phyloP scores from a whole-genome alignment of 176 grass and related monocot species.

The Aegilops speltoides region DNA sequence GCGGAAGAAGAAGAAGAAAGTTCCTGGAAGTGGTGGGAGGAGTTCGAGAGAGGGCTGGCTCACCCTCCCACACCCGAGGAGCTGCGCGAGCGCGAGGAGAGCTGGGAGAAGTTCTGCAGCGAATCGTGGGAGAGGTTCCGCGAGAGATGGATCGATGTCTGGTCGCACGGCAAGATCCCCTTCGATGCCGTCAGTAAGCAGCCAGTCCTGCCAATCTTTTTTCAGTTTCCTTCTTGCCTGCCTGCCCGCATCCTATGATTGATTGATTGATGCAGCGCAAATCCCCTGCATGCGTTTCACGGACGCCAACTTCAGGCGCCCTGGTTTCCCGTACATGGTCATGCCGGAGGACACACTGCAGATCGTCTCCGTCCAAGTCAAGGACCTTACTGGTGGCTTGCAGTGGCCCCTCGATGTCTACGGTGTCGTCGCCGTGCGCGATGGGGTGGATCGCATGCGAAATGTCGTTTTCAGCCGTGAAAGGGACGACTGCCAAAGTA shows the following conservation, averaged over 20 bases:
- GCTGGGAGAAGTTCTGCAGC: not conserved
- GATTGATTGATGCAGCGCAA: not conserved
- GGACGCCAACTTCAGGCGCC: not conserved
- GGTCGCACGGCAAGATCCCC: not conserved
- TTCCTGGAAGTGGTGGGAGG: too few relatives aligned
- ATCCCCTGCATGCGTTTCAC: slow-evolving; percentile 6
- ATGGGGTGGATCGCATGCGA: not conserved
- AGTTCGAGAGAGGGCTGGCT: not conserved
- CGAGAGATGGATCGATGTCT: not conserved
- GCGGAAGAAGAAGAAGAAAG: too few relatives aligned
- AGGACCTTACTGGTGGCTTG: not conserved
- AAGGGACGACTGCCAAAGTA: not conserved
- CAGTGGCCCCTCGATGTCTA: not conserved
- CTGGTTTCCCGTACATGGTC: not conserved
- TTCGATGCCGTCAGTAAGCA: not conserved
- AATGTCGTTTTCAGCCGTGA: not conserved
- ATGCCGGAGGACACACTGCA: not conserved
- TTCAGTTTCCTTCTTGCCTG: not conserved
- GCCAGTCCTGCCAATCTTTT: not conserved
- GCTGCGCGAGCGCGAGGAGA: not conserved
- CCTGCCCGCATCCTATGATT: not conserved
- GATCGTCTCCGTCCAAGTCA: not conserved
- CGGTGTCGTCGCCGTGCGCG: not conserved
- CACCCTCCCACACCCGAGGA: not conserved
- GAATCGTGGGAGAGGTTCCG: not conserved